Evolutionary conservation across 139 green algal genomes (phyloP).

Genomic region (Coccomyxa sp.): DNA sequence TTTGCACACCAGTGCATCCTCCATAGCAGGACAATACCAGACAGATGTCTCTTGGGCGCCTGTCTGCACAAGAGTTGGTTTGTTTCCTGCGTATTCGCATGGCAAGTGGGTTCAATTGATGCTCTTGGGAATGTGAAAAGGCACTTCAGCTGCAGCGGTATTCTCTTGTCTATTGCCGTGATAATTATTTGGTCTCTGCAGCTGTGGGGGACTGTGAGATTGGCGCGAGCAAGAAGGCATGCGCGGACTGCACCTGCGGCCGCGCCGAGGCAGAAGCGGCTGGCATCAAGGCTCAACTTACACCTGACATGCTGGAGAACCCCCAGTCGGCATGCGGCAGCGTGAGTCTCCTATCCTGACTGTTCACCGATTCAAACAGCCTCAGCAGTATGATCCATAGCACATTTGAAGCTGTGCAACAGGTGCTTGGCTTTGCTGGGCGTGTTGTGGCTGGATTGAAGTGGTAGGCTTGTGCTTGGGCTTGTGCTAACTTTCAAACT

Average conservation of each 20-base stretch:
- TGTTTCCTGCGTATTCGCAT: too few relatives aligned
- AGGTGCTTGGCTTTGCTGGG: too few relatives aligned
- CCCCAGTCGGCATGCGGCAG: conserved; percentile 85
- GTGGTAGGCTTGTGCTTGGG: not conserved
- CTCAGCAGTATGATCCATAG: not conserved
- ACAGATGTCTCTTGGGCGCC: too few relatives aligned
- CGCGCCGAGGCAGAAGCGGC: conserved; percentile 76
- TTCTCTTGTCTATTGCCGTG: not conserved
- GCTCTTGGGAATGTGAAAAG: not conserved
- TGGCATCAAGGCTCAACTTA: conserved; percentile 54
- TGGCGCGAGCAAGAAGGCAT: conserved; percentile 78
- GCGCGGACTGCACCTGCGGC: conserved; percentile 95
- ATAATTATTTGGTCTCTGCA: not conserved
- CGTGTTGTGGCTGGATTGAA: not conserved
- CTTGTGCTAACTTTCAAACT: not conserved
- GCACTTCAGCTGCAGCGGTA: not conserved
- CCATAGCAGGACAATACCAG: too few relatives aligned
- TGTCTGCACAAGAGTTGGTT: too few relatives aligned
- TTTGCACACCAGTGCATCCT: too few relatives aligned
- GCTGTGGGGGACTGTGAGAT: conserved; percentile 57
- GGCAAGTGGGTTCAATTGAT: too few relatives aligned
- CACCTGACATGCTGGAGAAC: conserved; percentile 88
- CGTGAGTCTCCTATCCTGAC: conserved; percentile 33
- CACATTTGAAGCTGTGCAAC: not conserved
- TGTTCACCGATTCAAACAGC: not conserved